Evolutionary conservation across 371 early-diverging fungal species (phyloP).

Genomic region (Circinella umbellata): DNA sequence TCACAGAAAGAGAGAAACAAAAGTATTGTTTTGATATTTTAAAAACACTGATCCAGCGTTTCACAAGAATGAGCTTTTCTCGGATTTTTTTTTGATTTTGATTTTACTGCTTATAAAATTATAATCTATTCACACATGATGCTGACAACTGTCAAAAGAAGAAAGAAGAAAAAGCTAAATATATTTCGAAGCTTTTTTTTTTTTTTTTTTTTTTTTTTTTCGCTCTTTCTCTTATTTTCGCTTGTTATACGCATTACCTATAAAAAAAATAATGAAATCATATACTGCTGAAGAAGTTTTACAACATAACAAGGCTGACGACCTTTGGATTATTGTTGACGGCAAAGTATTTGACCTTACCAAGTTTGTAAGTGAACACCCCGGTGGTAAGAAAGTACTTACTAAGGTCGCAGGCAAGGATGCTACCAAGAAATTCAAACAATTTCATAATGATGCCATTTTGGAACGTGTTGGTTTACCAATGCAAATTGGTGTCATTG

Average conservation of each 20-base stretch:
- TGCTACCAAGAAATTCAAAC: slow-evolving; percentile 88
- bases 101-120: too few relatives aligned
- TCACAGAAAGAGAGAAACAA: too few relatives aligned
- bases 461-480: slow-evolving; percentile 66
- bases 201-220: neutral
- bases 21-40: too few relatives aligned
- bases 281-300: slow-evolving; percentile 74
- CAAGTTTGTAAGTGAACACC: slow-evolving; percentile 85
- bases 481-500: slow-evolving; percentile 67
- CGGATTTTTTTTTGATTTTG: too few relatives aligned
- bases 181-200: neutral
- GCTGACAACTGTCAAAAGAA: too few relatives aligned
- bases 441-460: slow-evolving; percentile 76
- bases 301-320: slow-evolving; percentile 73
- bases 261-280: slow-evolving; percentile 22
- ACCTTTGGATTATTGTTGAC: slow-evolving; percentile 84
- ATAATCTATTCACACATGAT: too few relatives aligned
- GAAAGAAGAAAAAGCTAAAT: too few relatives aligned
- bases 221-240: neutral
- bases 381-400: slow-evolving; percentile 83
- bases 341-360: slow-evolving; percentile 92
- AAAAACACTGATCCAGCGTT: too few relatives aligned
- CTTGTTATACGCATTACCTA: slow-evolving; percentile 1
- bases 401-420: slow-evolving; percentile 87
- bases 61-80: too few relatives aligned